Percentiles rank a stretch among this genome's conserved stretches.
Conservation (phyloP, 768 basidiomycete species). For the Naganishia friedmannii region DNA sequence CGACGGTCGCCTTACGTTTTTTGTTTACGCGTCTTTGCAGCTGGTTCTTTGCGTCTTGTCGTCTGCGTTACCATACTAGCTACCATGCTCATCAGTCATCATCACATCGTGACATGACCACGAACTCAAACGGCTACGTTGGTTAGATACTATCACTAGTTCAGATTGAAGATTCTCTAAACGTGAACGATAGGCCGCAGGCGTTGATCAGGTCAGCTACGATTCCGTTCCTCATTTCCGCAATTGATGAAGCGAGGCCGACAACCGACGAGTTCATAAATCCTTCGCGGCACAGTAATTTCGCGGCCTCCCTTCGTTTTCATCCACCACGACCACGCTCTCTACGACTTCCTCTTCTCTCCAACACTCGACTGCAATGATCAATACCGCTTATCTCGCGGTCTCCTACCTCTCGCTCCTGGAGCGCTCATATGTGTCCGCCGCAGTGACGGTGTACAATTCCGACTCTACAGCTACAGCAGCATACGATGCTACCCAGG, state of each 20-base stretch:
- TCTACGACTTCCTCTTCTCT: not conserved
- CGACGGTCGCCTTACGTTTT: too few species aligned
- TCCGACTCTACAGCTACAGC: conserved; percentile 5
- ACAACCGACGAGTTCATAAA: not conserved
- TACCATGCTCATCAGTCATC: too few species aligned
- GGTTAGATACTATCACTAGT: too few species aligned
- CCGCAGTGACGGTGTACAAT: conserved; percentile 14
- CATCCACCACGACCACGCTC: not conserved
- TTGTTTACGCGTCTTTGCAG: too few species aligned
- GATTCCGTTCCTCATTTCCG: not conserved
- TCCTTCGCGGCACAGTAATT: not conserved
- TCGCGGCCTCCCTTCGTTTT: not conserved
- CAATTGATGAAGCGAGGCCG: not conserved
- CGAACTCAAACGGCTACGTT: too few species aligned
- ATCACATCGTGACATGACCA: too few species aligned
- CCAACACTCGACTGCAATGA: not conserved
- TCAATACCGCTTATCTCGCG: not conserved
- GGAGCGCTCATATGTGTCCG: not conserved
- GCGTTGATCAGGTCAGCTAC: not conserved
- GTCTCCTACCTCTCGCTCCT: not conserved
- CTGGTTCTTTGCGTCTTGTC: too few species aligned
- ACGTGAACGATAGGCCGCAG: not conserved
- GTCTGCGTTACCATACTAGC: too few species aligned
- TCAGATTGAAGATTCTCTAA: not conserved
- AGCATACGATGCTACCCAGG: conserved; percentile 18